Evolutionary conservation across 192 early-diverging fungal genomes (phyloP), one percentile per base, ranked within the genome.

Genomic region (Fimicolochytrium jonesii): DNA sequence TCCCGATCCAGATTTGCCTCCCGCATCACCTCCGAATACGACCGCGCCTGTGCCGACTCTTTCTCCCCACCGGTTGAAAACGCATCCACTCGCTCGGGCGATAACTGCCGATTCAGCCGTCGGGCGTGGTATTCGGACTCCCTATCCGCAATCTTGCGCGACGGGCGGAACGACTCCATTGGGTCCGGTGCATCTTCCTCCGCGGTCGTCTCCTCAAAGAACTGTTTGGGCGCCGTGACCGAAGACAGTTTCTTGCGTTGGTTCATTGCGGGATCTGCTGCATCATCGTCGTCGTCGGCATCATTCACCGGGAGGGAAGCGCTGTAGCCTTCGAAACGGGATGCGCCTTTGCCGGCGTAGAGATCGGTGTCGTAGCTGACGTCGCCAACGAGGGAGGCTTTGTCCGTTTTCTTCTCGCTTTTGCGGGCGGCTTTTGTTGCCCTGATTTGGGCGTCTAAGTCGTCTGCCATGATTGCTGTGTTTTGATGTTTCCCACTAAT

Each of bases 1-100:
- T 97, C 93, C 4, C 82, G 79, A 26, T 97, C 93, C 26, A 96
- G 72, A 51, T 94, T 91, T 6, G 81, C 83, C 63, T 92, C 87
- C 56, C 78, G 79, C 87, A 95, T 90, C 15, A 92, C 86, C 58
- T 96, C 92, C 10, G 85, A 71, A 67, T 97, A 97, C 1, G 85
- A 82, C 37, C 88, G 61, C 0, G 82, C 75, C 28, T 84, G 83
- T 11, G 59, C 73, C 11, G 23, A 55, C 0, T 34, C 64, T 18
- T 48, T 65, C 4, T 77, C 75, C 13, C 59, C 70, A n/a, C n/a
- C n/a, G 15, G 56, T 68, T n/a, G 76, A 61, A 63, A 94, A 93
- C 0, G 90, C 86, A 63, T 97, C 93, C 17, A 67, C 72, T 15
- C 90, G 77, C 35, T 89, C 87, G 4, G 92, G 92, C 4, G 93